Base-by-base conservation (phyloP, 768 basidiomycete species). In the Boletales sp. region DNA sequence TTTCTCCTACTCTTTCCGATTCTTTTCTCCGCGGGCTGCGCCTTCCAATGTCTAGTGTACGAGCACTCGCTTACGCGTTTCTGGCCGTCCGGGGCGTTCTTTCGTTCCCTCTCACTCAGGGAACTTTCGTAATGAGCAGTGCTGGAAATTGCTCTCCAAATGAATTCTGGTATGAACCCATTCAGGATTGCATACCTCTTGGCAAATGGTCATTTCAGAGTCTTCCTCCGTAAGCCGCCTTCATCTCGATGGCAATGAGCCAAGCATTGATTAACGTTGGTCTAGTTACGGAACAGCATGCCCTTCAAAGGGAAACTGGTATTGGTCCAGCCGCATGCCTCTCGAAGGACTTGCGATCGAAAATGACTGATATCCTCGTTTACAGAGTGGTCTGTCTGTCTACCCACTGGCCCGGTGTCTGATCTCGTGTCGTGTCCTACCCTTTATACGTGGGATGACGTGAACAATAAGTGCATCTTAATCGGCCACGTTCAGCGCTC, bases 281-380 rank as follows among this genome's bases (percentile, higher is more conserved):
- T 33, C 38, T 35, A 62, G 60, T 11, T 15, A 30, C 14, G 52
- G 50, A 48, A 44, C 25, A 18, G 19, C 36, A 7, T 62, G 50
- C 40, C 53, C 50, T 41, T 44, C 13, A 18, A 19, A 46, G 13
- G 56, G 28, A 13, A 34, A 18, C 15, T 51, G 59, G 55, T 49
- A 57, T 42, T 58, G 59, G 59, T 55, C 59, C 28, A 55, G 39
- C 43, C 39, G 56, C 58, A 42, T 19, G 53, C 18, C 25, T 40
- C 28, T 32, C 39, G 8, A 19, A 1, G 17, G 17, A 33, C 19
- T 32, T 18, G 50, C 19, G 18, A 8, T 37, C 17, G 8, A 17
- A 17, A 19, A 36, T 8, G 17, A 21, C 21, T 21, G 21, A 21
- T 41, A 5, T 33, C 38, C 39, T n/a, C 14, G 13, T 44, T 38